A percentile compares a stretch with the other conserved stretches of the same genome.
phyloP scores from a whole-genome alignment of 2,329 filamentous ascomycete species.

The Fusarium sulawesiense region DNA sequence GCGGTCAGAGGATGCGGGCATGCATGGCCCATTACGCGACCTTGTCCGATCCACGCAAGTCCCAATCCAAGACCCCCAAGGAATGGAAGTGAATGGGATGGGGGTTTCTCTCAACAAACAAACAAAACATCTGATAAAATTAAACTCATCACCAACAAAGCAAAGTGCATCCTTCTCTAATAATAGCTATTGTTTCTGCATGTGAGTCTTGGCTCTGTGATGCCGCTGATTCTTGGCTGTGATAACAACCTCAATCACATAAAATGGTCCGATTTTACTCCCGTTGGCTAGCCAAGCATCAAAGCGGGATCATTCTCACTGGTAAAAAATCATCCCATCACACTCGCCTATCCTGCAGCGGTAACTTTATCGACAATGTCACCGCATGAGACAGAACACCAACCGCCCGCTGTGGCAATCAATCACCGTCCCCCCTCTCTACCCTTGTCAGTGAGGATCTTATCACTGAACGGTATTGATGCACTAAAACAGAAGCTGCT shows the following conservation, averaged over 20 bases:
- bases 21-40: slow-evolving; percentile 12
- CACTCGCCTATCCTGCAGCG: slow-evolving; percentile 22
- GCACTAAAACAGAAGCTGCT: slow-evolving; percentile 13
- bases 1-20: slow-evolving; percentile 1
- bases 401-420: background rate
- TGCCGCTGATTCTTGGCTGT: background rate
- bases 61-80: background rate
- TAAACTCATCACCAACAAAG: background rate
- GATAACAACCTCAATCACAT: background rate
- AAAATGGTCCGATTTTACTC: slow-evolving; percentile 14
- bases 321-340: background rate
- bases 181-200: slow-evolving; percentile 14
- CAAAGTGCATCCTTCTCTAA: slow-evolving; percentile 9
- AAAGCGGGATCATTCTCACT: background rate
- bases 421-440: background rate
- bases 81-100: background rate
- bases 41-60: slow-evolving; percentile 6
- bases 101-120: background rate
- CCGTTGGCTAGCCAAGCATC: slow-evolving; percentile 2
- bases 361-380: slow-evolving; percentile 27
- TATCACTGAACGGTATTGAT: slow-evolving; percentile 3
- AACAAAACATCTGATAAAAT: background rate
- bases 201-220: slow-evolving; percentile 7
- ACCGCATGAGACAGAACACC: background rate
- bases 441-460: background rate